Evolutionary conservation across 139 green algal genomes (phyloP).

Genomic region (Micractinium sp.): DNA sequence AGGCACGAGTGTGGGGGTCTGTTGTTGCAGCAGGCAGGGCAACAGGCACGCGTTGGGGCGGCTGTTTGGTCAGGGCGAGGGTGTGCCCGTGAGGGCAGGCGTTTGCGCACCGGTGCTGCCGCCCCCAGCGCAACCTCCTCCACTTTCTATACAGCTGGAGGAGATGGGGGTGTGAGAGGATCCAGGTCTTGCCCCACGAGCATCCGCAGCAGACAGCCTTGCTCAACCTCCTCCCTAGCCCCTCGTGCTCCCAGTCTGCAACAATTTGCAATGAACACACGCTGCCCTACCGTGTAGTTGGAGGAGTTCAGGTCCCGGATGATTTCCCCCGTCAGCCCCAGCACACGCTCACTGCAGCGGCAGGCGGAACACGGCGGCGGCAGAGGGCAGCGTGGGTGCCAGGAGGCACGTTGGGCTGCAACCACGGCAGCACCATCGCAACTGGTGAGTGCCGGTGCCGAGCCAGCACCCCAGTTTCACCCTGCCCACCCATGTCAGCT

Average conservation of each 20-base stretch:
- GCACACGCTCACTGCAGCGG: conserved; percentile 56
- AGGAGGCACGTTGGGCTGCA: neutral
- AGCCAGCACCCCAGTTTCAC: neutral
- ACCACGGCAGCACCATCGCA: neutral
- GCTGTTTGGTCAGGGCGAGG: neutral
- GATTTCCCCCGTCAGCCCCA: conserved; percentile 71
- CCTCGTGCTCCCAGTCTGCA: too few species aligned
- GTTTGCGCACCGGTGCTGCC: too few species aligned
- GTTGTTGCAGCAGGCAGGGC: too few species aligned
- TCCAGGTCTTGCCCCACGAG: neutral
- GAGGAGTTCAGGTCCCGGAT: conserved; percentile 74
- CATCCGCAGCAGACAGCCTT: too few species aligned
- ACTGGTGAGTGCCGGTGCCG: neutral
- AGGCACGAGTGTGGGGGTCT: too few species aligned
- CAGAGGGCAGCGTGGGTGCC: neutral
- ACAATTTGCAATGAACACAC: too few species aligned
- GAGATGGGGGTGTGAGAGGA: too few species aligned
- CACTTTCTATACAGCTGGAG: neutral
- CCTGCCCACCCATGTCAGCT: neutral
- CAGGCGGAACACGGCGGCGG: neutral
- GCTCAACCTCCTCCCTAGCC: too few species aligned
- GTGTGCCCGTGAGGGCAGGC: neutral
- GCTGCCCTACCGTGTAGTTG: conserved; percentile 68
- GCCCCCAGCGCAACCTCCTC: neutral
- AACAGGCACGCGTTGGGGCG: too few species aligned